A percentile compares a stretch with the other conserved stretches of the same genome.
These are phyloP conservation scores for Microthyrium microscopicum DNA, from an alignment of 2,329 filamentous ascomycete genomes.

Conservation along the genomic window DNA sequence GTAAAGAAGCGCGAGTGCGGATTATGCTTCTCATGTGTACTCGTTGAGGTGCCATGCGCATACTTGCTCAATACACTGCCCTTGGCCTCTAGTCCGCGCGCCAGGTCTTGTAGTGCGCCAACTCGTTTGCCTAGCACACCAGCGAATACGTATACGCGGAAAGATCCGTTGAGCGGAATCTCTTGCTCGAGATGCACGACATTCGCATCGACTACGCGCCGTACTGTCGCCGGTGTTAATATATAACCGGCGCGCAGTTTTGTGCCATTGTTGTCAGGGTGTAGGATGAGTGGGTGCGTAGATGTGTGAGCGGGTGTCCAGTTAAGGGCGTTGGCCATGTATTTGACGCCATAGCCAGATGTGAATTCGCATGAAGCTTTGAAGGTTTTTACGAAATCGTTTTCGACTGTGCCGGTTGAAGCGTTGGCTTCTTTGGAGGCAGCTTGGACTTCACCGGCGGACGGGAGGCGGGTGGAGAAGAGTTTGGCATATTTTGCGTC, in stretches of 20 bases:
- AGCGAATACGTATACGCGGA: slow-evolving; percentile 75
- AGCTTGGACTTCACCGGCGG: slow-evolving; percentile 53
- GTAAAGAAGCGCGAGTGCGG: slow-evolving; percentile 75
- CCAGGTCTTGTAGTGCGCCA: slow-evolving; percentile 54
- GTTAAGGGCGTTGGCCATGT: slow-evolving; percentile 68
- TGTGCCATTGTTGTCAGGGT: slow-evolving; percentile 26
- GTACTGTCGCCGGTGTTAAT: slow-evolving; percentile 65
- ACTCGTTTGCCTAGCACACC: slow-evolving; percentile 44
- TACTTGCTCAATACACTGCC: slow-evolving; percentile 58
- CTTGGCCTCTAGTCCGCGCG: slow-evolving; percentile 44
- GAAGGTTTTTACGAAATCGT: slow-evolving; percentile 77
- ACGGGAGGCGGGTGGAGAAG: slow-evolving; percentile 65
- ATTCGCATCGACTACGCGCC: slow-evolving; percentile 75
- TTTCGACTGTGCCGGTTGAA: slow-evolving; percentile 34
- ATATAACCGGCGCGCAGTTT: slow-evolving; percentile 59
- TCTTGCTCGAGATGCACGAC: slow-evolving; percentile 83
- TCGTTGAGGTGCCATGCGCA: slow-evolving; percentile 43
- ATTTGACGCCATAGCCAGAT: slow-evolving; percentile 78
- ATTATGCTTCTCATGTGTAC: slow-evolving; percentile 67
- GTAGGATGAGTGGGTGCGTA: slow-evolving; percentile 50
- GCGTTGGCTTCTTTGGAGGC: slow-evolving; percentile 17
- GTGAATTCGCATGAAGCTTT: slow-evolving; percentile 88
- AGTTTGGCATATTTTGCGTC: slow-evolving; percentile 81
- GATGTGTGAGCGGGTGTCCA: slow-evolving; percentile 62
- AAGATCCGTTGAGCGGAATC: slow-evolving; percentile 73